These are phyloP conservation scores for Alternaria solani DNA, from an alignment of 2,329 filamentous ascomycete species.

Conservation along the genomic window DNA sequence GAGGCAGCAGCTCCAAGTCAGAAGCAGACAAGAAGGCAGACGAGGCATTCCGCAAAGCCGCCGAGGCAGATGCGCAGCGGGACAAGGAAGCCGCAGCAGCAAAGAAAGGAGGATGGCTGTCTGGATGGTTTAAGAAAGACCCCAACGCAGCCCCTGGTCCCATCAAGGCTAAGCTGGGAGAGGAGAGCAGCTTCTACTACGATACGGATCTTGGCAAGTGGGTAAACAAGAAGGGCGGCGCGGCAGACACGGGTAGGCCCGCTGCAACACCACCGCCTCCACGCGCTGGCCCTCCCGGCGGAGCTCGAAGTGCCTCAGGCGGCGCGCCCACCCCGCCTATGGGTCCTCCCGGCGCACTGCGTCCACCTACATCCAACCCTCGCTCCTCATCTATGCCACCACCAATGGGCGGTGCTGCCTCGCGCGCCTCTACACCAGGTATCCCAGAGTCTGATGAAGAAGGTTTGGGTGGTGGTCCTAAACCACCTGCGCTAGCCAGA, in stretches of 20 bases:
- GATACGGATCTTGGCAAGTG: slow-evolving; percentile 97
- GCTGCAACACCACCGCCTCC: slow-evolving; percentile 79
- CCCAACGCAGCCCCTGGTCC: slow-evolving; percentile 70
- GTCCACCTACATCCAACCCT: slow-evolving; percentile 30
- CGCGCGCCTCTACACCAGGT: slow-evolving; percentile 45
- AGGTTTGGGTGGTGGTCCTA: slow-evolving; percentile 24
- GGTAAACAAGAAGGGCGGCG: slow-evolving; percentile 92
- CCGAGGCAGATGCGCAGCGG: slow-evolving; percentile 73
- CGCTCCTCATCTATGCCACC: slow-evolving; percentile 50
- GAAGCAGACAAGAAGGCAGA: slow-evolving; percentile 76
- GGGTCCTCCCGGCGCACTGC: slow-evolving; percentile 26
- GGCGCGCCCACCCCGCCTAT: slow-evolving; percentile 31
- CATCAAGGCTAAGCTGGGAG: slow-evolving; percentile 92
- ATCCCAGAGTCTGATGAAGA: slow-evolving; percentile 40
- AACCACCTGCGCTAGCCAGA: slow-evolving; percentile 33
- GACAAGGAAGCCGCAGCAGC: slow-evolving; percentile 54
- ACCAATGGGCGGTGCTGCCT: slow-evolving; percentile 38
- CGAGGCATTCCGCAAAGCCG: slow-evolving; percentile 84
- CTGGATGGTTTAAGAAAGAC: slow-evolving; percentile 82
- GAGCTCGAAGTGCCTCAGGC: slow-evolving; percentile 57
- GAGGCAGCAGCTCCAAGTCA: slow-evolving; percentile 31
- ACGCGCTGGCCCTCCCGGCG: slow-evolving; percentile 60
- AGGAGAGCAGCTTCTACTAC: slow-evolving; percentile 91
- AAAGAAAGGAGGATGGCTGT: slow-evolving; percentile 77
- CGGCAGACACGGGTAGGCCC: slow-evolving; percentile 65